Percentiles rank a stretch among this genome's conserved stretches.
Evolutionary conservation across 2,329 filamentous ascomycete species (phyloP).

Genomic region (Annulohypoxylon truncatum): DNA sequence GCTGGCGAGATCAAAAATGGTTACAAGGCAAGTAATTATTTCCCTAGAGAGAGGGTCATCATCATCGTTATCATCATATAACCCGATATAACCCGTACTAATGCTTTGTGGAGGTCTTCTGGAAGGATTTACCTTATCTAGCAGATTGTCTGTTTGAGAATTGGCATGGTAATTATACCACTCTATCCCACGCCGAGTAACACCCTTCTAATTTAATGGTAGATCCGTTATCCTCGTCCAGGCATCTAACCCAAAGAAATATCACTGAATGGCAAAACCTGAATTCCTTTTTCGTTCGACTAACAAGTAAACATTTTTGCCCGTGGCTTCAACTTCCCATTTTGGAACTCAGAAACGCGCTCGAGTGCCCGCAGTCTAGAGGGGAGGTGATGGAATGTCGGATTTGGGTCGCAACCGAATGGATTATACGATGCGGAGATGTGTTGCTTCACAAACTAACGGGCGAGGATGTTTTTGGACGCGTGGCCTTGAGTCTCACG

Average conservation of each 20-base stretch:
- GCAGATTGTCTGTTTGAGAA: background rate
- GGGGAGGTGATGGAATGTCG: background rate
- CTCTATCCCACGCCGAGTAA: background rate
- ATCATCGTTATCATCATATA: too few species aligned
- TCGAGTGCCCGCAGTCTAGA: background rate
- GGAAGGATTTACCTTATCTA: background rate
- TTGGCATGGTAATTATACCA: background rate
- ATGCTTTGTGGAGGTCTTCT: background rate
- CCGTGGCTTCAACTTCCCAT: constrained; percentile 8
- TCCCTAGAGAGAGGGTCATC: background rate
- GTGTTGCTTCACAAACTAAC: background rate
- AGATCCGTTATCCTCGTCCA: background rate
- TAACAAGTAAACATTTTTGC: background rate
- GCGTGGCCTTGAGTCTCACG: background rate
- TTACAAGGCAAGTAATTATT: background rate
- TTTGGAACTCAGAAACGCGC: constrained; percentile 2
- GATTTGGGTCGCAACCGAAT: background rate
- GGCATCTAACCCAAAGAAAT: background rate
- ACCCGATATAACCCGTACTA: background rate
- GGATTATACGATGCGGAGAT: background rate
- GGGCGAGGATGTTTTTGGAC: background rate
- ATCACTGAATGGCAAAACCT: constrained; percentile 9
- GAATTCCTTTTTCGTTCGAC: constrained; percentile 16
- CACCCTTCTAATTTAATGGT: background rate
- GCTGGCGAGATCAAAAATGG: background rate